Evolutionary conservation across 495 filamentous ascomycete species (phyloP).

Genomic region (Pseudomonodictys pantanalensis): DNA sequence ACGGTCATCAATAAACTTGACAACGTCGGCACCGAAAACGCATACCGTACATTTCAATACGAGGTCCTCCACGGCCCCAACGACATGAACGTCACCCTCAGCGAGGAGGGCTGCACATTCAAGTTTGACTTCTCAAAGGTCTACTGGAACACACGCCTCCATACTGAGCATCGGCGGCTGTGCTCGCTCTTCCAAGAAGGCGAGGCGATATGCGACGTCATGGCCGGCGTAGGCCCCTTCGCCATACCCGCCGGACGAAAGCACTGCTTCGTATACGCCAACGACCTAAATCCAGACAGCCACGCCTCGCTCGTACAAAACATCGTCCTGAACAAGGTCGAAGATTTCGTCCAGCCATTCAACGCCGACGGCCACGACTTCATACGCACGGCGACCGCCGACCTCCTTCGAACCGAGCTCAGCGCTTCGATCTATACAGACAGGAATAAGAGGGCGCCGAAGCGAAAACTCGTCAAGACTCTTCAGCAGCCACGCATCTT

Average conservation of each 20-base stretch:
- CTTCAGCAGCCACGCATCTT: conserved; percentile 60
- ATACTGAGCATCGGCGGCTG: conserved; percentile 81
- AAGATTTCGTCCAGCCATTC: conserved; percentile 69
- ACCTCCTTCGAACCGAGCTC: conserved; percentile 52
- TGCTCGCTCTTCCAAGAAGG: conserved; percentile 74
- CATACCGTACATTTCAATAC: conserved; percentile 89
- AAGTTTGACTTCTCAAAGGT: conserved; percentile 79
- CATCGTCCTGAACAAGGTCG: conserved; percentile 76
- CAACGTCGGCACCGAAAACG: conserved; percentile 76
- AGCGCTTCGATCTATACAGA: conserved; percentile 15
- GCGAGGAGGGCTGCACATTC: conserved; percentile 62
- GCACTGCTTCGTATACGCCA: conserved; percentile 91
- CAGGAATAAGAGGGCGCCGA: conserved; percentile 3
- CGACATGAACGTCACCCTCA: conserved; percentile 74
- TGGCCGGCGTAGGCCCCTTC: conserved; percentile 97
- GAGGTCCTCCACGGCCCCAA: conserved; percentile 81
- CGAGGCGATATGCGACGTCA: conserved; percentile 91
- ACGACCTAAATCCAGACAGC: conserved; percentile 93
- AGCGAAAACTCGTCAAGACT: conserved; percentile 25
- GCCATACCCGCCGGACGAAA: conserved; percentile 88
- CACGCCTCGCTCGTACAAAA: conserved; percentile 66
- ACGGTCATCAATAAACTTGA: conserved; percentile 97
- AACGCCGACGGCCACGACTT: conserved; percentile 78
- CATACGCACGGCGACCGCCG: conserved; percentile 64
- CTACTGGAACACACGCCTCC: conserved; percentile 93